A percentile compares a stretch with the other conserved stretches of the same genome.
Evolutionary conservation across 768 basidiomycete genomes (phyloP).

Genomic region (Agrocybe pediades): DNA sequence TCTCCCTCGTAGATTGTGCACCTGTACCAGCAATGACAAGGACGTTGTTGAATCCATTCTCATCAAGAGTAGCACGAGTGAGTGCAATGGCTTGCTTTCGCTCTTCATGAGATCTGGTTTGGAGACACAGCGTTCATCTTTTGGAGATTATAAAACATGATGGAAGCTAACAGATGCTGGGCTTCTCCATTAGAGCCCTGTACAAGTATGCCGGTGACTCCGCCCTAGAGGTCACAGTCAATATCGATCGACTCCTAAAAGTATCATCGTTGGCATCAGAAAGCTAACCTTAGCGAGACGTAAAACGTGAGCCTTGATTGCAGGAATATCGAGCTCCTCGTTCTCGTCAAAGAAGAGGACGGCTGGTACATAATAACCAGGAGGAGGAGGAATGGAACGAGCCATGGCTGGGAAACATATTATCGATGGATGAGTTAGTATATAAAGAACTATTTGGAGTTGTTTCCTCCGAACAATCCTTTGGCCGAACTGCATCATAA

Average conservation of each 20-base stretch:
- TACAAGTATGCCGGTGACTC: constrained; percentile 70
- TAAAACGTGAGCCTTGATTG: constrained; percentile 71
- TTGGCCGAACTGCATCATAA: not conserved
- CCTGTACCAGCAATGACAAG: constrained; percentile 85
- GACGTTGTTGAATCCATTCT: constrained; percentile 66
- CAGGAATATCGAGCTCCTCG: constrained; percentile 68
- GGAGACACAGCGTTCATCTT: not conserved
- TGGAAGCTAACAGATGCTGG: constrained; percentile 54
- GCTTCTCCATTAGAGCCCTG: constrained; percentile 81
- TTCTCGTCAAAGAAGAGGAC: constrained; percentile 72
- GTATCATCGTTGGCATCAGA: constrained; percentile 1
- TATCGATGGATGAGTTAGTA: constrained; percentile 6
- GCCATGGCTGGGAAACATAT: constrained; percentile 3
- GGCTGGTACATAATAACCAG: constrained; percentile 78
- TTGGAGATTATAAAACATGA: not conserved
- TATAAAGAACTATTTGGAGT: constrained; percentile 17
- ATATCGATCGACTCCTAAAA: constrained; percentile 12
- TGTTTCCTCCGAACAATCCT: constrained; percentile 8
- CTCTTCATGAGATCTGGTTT: constrained; percentile 60
- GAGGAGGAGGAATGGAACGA: constrained; percentile 50
- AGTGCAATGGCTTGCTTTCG: constrained; percentile 62
- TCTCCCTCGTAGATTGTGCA: constrained; percentile 77
- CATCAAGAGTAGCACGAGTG: constrained; percentile 72
- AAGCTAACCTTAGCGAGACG: constrained; percentile 64
- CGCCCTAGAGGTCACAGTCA: constrained; percentile 48